These are phyloP conservation scores for Yamadazyma ubonensis DNA, from an alignment of 805 yeast genomes.

Conservation along the genomic window DNA sequence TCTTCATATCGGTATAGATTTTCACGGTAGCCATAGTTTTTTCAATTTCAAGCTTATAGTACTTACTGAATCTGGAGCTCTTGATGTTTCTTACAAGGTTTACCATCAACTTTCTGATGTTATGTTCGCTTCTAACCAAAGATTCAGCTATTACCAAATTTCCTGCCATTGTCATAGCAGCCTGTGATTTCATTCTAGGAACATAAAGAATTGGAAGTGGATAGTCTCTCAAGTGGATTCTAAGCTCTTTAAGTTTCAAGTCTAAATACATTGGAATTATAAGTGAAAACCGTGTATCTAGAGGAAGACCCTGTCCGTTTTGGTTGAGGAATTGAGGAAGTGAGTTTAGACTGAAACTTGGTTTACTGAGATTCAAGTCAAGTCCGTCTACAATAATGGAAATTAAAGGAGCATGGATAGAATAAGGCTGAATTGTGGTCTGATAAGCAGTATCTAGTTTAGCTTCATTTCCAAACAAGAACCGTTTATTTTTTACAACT, in stretches of 20 bases:
- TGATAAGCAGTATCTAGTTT: constrained; percentile 15
- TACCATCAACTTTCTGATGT: constrained; percentile 62
- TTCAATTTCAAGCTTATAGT: constrained; percentile 62
- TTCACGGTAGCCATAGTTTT: constrained; percentile 78
- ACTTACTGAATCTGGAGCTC: constrained; percentile 16
- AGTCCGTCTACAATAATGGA: constrained; percentile 29
- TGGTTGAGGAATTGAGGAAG: constrained; percentile 63
- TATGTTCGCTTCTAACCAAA: constrained; percentile 47
- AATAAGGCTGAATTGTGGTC: constrained; percentile 30
- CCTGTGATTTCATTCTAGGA: constrained; percentile 15
- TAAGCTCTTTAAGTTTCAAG: constrained; percentile 55
- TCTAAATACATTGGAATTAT: constrained; percentile 63
- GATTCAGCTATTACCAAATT: constrained; percentile 70
- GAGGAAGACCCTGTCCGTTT: constrained; percentile 82
- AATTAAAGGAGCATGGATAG: constrained; percentile 35
- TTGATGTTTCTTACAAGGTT: constrained; percentile 6
- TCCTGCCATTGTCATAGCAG: constrained; percentile 46
- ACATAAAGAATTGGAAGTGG: constrained; percentile 80
- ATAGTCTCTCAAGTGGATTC: constrained; percentile 77
- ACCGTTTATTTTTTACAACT: constrained; percentile 35
- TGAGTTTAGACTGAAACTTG: constrained; percentile 30
- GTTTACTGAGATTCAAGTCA: constrained; percentile 22
- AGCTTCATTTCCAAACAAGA: constrained; percentile 37
- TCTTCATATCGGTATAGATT: constrained; percentile 58
- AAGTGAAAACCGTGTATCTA: constrained; percentile 63